Percentiles rank a stretch among this genome's conserved stretches.
Conservation (phyloP, 768 basidiomycete genomes). For the Phanerochaete sordida region DNA sequence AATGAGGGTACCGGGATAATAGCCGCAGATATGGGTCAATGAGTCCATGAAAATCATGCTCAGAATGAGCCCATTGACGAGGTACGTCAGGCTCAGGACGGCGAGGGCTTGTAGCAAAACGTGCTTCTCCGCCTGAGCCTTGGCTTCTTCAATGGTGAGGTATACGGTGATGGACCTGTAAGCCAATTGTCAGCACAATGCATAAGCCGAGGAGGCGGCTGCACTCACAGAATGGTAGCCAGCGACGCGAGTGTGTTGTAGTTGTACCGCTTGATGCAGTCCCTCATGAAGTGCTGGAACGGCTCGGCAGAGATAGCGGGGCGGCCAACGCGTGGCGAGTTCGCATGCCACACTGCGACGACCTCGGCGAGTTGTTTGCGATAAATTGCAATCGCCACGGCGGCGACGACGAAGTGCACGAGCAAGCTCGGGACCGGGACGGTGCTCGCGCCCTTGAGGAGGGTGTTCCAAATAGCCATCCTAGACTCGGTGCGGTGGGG, state of each 20-base stretch:
- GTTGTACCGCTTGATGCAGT: background rate
- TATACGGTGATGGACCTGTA: background rate
- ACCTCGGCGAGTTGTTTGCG: background rate
- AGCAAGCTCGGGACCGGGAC: no score
- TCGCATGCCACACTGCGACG: background rate
- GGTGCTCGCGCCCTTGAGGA: no score
- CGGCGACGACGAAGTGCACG: background rate
- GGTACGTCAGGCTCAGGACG: background rate
- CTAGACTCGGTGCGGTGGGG: background rate
- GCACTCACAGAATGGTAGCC: background rate
- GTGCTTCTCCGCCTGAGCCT: background rate
- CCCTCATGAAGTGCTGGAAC: background rate
- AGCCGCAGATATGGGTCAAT: background rate
- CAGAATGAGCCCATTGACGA: background rate
- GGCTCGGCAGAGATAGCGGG: background rate
- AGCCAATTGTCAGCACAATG: background rate
- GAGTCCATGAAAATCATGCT: background rate
- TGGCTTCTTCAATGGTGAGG: background rate
- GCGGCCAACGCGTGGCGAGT: background rate
- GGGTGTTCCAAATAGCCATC: no score
- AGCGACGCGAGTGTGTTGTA: background rate
- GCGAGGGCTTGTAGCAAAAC: background rate
- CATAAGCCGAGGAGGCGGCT: no score
- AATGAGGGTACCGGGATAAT: background rate
- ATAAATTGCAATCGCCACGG: background rate